These are phyloP conservation scores for Chloranthus sessilifolius DNA, from an alignment of 164 flowering plant genomes.

Conservation along the genomic window DNA sequence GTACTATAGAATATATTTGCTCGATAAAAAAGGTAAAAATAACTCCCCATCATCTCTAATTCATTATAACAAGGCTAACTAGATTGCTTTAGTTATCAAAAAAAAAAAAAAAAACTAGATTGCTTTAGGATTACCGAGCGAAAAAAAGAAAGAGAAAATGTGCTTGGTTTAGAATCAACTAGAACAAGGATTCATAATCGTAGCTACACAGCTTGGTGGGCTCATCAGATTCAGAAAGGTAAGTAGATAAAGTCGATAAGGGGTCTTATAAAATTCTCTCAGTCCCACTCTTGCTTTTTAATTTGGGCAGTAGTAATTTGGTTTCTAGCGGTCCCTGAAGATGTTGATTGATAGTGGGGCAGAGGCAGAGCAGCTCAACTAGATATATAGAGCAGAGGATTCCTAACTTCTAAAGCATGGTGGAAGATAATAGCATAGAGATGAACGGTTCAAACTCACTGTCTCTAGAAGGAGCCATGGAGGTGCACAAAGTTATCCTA, in stretches of 20 bases:
- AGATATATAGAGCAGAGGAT: slow-evolving; percentile 3
- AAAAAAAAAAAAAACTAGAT: not conserved
- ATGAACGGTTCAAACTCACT: not conserved
- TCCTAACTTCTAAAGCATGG: not conserved
- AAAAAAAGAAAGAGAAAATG: not conserved
- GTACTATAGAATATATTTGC: no score
- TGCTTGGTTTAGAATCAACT: not conserved
- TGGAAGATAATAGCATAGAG: not conserved
- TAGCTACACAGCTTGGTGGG: no score
- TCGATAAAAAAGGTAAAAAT: not conserved
- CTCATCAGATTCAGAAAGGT: slow-evolving; percentile 3
- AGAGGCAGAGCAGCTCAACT: not conserved
- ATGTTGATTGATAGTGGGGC: slow-evolving; percentile 19
- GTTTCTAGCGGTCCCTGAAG: slow-evolving; percentile 21
- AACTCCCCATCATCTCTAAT: not conserved
- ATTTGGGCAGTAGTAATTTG: slow-evolving; percentile 13
- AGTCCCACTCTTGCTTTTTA: not conserved
- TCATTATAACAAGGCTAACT: not conserved
- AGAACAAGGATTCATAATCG: not conserved
- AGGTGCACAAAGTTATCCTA: slow-evolving; percentile 52
- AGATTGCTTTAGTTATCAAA: not conserved
- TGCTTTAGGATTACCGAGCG: not conserved
- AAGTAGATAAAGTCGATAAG: slow-evolving; percentile 4
- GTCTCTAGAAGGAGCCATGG: slow-evolving; percentile 35
- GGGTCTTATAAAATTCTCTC: not conserved